Evolutionary conservation across 2,329 filamentous ascomycete genomes (phyloP), one percentile per base, ranked within the genome.

Genomic region (Fonsecaea pugnacius): DNA sequence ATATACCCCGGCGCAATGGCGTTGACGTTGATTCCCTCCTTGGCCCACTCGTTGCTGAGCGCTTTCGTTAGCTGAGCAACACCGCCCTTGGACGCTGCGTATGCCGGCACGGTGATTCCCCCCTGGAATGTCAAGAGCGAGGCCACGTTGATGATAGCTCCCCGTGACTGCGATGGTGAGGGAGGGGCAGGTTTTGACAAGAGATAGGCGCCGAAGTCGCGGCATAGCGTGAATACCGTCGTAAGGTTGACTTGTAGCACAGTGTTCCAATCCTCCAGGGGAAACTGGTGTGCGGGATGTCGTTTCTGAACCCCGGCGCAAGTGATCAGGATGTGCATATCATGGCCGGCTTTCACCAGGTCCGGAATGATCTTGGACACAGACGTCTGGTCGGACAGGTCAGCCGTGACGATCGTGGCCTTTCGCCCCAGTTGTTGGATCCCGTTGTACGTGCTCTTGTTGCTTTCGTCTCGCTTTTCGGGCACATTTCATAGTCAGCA

Each of bases 1-100:
- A 96, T 91, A 77, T 96, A 96, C 0, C 92, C 92, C 0, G 92
- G 92, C 1, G 92, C 92, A 73, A 96, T 91, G 7, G 90, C 91
- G 76, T 96, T 96, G 46, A 96, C 92, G 0, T 85, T 91, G 67
- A 96, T 84, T 1, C 92, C 92, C 72, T 87, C 84, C n/a, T 81
- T 77, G 0, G 88, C 87, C 92, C 92, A 96, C 79, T 96, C 91
- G 74, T 96, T 96, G 53, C 88, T 87, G 63, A 96, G 82, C 30
- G 89, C 89, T 79, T 95, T 96, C 58, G 91, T 96, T 64, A 96
- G 78, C 79, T 96, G 92, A 5, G 87, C 89, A 0, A 96, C 88
- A 8, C 90, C 92, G 51, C 92, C 92, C 78, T 96, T 96, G 67
- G 86, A 87, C 0, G 92, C 91, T 0, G 92, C 89, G 74, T 96